Conservation (phyloP, 176 grass and related monocot genomes). For the Aegilops umbellulata region DNA sequence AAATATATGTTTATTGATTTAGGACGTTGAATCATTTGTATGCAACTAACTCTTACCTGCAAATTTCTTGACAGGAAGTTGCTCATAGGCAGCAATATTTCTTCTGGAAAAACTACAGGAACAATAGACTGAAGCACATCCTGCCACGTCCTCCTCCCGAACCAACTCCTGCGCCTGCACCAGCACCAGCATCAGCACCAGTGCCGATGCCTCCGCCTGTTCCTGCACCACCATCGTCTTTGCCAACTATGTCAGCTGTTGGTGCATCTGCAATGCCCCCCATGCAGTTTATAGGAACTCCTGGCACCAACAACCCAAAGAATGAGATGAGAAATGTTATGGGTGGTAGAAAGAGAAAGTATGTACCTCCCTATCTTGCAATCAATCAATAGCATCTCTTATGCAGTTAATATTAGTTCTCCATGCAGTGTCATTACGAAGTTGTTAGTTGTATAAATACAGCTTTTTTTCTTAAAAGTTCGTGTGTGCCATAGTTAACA, state of each 20-base stretch:
- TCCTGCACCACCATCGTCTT: slow-evolving; percentile 30
- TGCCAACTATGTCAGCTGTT: slow-evolving; percentile 51
- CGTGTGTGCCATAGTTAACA: neutral
- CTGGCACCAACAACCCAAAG: slow-evolving; percentile 61
- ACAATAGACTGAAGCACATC: slow-evolving; percentile 97
- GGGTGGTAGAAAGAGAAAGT: slow-evolving; percentile 99
- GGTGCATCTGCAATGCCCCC: slow-evolving; percentile 60
- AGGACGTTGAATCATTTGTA: neutral
- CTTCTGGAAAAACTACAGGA: slow-evolving; percentile 99
- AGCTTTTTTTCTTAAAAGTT: neutral
- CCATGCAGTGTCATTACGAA: neutral
- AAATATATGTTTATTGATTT: neutral
- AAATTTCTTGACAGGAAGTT: slow-evolving; percentile 72
- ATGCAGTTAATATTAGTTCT: slow-evolving; percentile 8
- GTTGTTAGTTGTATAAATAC: slow-evolving; percentile 9
- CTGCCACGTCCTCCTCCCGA: slow-evolving; percentile 85
- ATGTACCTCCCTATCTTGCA: slow-evolving; percentile 37
- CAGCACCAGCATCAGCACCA: slow-evolving; percentile 37
- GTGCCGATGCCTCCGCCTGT: slow-evolving; percentile 25
- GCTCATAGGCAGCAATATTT: slow-evolving; percentile 96
- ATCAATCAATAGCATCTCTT: slow-evolving; percentile 14
- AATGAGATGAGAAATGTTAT: slow-evolving; percentile 75
- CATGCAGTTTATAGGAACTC: slow-evolving; percentile 85
- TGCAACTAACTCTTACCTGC: slow-evolving; percentile 14
- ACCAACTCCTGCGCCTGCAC: slow-evolving; percentile 38